phyloP scores from a whole-genome alignment of 2,329 filamentous ascomycete genomes.

The Exophiala calicioides region DNA sequence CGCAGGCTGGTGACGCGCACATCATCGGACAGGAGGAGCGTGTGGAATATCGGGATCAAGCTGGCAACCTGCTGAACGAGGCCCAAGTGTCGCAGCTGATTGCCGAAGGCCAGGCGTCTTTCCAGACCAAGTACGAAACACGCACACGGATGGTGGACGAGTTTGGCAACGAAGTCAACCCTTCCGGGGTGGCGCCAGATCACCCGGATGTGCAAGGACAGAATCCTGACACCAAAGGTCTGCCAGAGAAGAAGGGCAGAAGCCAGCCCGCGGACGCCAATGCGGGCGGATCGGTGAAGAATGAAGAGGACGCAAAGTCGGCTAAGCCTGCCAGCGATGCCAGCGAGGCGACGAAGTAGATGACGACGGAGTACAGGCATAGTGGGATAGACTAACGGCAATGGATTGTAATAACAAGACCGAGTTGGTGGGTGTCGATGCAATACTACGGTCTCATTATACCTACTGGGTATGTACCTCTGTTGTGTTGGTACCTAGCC shows the following conservation, averaged over 20 bases:
- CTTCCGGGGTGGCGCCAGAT: constrained; percentile 48
- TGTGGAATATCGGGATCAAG: constrained; percentile 90
- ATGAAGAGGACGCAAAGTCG: constrained; percentile 39
- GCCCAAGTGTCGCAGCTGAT: constrained; percentile 76
- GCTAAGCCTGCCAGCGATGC: constrained; percentile 51
- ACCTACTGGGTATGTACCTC: no score
- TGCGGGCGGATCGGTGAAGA: constrained; percentile 39
- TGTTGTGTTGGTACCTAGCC: no score
- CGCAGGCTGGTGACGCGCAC: constrained; percentile 35
- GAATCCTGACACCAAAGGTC: constrained; percentile 55
- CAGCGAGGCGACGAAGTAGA: constrained; percentile 47
- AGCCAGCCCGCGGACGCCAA: constrained; percentile 36
- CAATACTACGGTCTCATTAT: no score
- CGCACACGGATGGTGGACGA: constrained; percentile 80
- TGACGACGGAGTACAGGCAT: constrained; percentile 1
- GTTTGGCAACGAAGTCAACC: constrained; percentile 72
- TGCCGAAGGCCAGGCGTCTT: constrained; percentile 82
- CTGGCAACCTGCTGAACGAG: constrained; percentile 82
- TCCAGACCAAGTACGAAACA: constrained; percentile 96
- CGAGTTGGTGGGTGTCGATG: no score
- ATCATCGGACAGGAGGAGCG: constrained; percentile 67
- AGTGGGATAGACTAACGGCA: constrained; percentile 7
- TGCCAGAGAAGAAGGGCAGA: constrained; percentile 41
- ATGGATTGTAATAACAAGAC: constrained; percentile 13
- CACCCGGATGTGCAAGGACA: constrained; percentile 60